Evolutionary conservation across 345 rosid genomes (phyloP), one percentile per base, ranked within the genome.

Genomic region (Orychophragmus violaceus): DNA sequence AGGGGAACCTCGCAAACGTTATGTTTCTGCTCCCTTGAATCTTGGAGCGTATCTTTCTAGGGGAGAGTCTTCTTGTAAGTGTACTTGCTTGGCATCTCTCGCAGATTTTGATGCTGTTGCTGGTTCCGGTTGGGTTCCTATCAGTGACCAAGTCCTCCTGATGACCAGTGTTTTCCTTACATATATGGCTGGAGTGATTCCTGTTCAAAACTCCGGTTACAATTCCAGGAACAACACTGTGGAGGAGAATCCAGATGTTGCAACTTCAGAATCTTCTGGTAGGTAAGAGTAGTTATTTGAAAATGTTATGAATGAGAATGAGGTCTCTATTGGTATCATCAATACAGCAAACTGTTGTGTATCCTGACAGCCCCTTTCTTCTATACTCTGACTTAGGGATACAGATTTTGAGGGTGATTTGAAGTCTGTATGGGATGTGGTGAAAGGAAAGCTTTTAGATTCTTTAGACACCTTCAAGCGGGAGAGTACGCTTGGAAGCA

Each of bases 141-240:
- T 83, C 1, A 81, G 80, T 55, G 87, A 94, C 73, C 98, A 88
- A 77, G 78, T 85, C 66, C 96, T 90, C 60, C 67, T 93, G 36
- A 61, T 84, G 74, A 64, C 86, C 32, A 84, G 89, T 73, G 79
- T 93, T 54, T 82, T 85, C 67, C 96, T 93, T 32, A 82, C 97
- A 1, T 88, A 85, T 66, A 49, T 84, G 82, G 96, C 94, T 68
- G 96, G 98, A 70, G 92, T 88, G 51, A 69, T 90, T 68, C 91
- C 97, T 49, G 16, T 73, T 66, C 74, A 59, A 71, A 82, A 72
- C 52, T 68, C 85, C 11, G 54, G 52, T 66, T 74, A 62, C 62
- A 59, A 75, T 55, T 50, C 78, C 12, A 70, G 25, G 70, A 75
- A 76, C 44, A 75, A 60, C 22, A 64, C 64, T 6, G 42, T 70